Percentiles rank a stretch among this genome's conserved stretches.
phyloP scores from a whole-genome alignment of 306 rosid genomes.

The Rosa persica region DNA sequence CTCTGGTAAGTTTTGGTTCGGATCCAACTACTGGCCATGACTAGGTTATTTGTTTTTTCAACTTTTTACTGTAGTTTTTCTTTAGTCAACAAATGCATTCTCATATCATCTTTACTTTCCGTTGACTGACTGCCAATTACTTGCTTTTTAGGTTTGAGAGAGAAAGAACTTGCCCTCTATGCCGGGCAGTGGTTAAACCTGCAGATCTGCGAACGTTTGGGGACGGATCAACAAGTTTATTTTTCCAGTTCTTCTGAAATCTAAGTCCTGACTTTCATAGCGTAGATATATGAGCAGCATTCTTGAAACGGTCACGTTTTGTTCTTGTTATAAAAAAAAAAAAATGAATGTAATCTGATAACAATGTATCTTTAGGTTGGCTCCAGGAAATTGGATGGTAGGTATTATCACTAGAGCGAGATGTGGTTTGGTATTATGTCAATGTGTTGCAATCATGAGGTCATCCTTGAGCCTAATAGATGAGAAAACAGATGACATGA shows the following conservation, averaged over 20 bases:
- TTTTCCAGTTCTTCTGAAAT: conserved; percentile 62
- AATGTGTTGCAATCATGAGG: conserved; percentile 16
- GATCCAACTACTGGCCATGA: not conserved
- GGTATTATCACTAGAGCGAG: conserved; percentile 11
- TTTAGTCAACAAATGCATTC: not conserved
- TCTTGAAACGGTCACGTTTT: conserved; percentile 20
- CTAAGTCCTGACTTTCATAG: not conserved
- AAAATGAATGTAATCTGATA: conserved; percentile 16
- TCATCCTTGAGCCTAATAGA: conserved; percentile 10
- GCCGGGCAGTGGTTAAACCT: conserved; percentile 77
- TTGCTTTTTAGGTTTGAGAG: conserved; percentile 81
- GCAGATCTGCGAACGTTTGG: conserved; percentile 74
- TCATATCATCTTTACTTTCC: conserved; percentile 6
- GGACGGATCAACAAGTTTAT: conserved; percentile 87
- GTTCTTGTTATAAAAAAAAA: conserved; percentile 6
- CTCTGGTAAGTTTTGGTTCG: not conserved
- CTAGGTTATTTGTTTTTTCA: not conserved
- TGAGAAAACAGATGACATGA: conserved; percentile 23
- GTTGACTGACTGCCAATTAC: conserved; percentile 9
- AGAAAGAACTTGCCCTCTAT: conserved; percentile 88
- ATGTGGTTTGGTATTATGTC: conserved; percentile 15
- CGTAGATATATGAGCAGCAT: conserved; percentile 18
- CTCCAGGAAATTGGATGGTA: conserved; percentile 25
- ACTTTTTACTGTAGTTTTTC: conserved; percentile 1
- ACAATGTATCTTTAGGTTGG: conserved; percentile 17